A percentile compares a stretch with the other conserved stretches of the same genome.
These are phyloP conservation scores for Puccinellia tenuiflora DNA, from an alignment of 176 grass and related monocot species.

Conservation along the genomic window DNA sequence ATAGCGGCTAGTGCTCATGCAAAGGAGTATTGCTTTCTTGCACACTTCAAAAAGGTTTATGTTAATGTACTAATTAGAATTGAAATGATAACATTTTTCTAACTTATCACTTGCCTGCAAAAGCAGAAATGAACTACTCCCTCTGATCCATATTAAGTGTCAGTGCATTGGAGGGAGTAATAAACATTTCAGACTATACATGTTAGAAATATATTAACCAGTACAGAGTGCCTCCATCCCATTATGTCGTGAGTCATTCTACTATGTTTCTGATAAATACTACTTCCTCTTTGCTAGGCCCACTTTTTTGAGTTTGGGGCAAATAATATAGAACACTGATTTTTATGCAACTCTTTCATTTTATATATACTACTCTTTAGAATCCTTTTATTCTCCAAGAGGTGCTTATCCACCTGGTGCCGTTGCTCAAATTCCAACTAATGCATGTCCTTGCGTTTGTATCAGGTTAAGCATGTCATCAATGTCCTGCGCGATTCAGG, in stretches of 20 bases:
- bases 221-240: not conserved
- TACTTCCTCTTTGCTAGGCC: not conserved
- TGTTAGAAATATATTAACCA: not conserved
- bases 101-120: not conserved
- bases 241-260: not conserved
- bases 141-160: no score
- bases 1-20: not conserved
- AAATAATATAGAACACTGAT: not conserved
- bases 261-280: not conserved
- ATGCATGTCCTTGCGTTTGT: conserved; percentile 8
- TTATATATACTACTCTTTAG: not conserved
- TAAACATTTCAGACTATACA: not conserved
- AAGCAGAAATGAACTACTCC: not conserved
- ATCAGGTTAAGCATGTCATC: conserved; percentile 74
- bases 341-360: not conserved
- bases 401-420: not conserved
- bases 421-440: not conserved
- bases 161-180: no score
- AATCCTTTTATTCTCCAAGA: not conserved
- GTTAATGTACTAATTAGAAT: not conserved
- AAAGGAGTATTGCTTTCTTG: not conserved
- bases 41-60: not conserved
- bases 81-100: not conserved
- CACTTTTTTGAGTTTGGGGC: not conserved
- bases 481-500: conserved; percentile 65